Conservation (phyloP, 208 protist species). For the Spironucleus salmonicida region DNA sequence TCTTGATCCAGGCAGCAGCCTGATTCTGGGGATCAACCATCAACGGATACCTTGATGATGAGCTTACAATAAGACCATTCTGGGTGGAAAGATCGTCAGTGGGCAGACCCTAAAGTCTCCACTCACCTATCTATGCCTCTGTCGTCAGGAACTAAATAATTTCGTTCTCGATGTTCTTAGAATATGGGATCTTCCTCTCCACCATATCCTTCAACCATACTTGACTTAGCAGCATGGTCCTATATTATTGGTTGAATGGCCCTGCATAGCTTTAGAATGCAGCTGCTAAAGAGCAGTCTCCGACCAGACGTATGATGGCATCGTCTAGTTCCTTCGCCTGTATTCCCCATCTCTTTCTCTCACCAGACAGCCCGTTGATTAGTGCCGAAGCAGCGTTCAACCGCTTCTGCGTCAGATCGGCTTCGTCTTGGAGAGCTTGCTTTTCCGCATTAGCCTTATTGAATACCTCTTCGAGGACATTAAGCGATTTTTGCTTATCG, state of each 20-base stretch:
- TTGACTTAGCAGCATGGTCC: constrained; percentile 60
- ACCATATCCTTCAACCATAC: constrained; percentile 49
- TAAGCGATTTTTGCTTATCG: constrained; percentile 76
- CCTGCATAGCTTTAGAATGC: constrained; percentile 92
- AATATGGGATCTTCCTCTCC: constrained; percentile 49
- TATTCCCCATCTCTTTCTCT: constrained; percentile 79
- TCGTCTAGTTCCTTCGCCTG: constrained; percentile 83
- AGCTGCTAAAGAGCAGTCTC: constrained; percentile 81
- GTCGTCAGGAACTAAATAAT: constrained; percentile 80
- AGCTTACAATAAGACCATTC: constrained; percentile 93
- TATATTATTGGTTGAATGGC: constrained; percentile 88
- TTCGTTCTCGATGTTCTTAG: constrained; percentile 56
- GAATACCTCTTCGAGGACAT: constrained; percentile 67
- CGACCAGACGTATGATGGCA: constrained; percentile 71
- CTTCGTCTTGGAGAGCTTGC: constrained; percentile 78
- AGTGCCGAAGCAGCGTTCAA: constrained; percentile 65
- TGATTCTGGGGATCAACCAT: constrained; percentile 93
- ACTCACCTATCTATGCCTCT: constrained; percentile 80
- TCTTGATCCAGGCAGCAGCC: constrained; percentile 78
- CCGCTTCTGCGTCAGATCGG: constrained; percentile 70
- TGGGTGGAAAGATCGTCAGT: constrained; percentile 91
- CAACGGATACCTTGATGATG: constrained; percentile 67
- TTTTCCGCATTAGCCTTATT: constrained; percentile 76
- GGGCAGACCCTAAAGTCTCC: constrained; percentile 86
- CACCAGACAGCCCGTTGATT: constrained; percentile 52